Percentiles rank a stretch among this genome's conserved stretches.
Conservation (phyloP, 192 early-diverging fungal species). For the Coemansia sp. region DNA sequence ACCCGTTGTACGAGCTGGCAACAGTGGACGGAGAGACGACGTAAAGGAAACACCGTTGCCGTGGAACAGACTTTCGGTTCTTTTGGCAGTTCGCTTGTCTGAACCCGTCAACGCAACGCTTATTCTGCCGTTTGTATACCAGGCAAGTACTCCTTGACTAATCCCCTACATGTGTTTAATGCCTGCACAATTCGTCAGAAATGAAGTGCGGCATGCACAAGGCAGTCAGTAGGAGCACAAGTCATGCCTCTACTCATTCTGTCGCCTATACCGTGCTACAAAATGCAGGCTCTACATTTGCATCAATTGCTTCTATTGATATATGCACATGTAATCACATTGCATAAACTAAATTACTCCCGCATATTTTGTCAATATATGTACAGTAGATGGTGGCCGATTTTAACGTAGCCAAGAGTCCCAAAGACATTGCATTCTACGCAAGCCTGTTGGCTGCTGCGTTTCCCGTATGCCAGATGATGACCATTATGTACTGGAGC, state of each 20-base stretch:
- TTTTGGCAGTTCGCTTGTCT: constrained; percentile 48
- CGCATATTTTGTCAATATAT: constrained; percentile 15
- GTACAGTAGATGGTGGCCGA: constrained; percentile 61
- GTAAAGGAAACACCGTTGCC: constrained; percentile 50
- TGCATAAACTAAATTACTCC: neutral
- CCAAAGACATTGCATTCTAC: constrained; percentile 82
- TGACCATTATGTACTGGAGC: constrained; percentile 67
- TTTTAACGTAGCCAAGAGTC: constrained; percentile 67
- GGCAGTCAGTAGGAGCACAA: neutral
- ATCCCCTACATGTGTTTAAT: neutral
- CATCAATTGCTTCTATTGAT: neutral
- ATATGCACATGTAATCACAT: constrained; percentile 1
- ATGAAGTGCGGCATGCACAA: neutral
- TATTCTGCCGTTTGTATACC: constrained; percentile 84
- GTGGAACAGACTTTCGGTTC: constrained; percentile 30
- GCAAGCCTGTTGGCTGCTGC: constrained; percentile 55
- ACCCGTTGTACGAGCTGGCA: neutral
- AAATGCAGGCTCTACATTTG: neutral
- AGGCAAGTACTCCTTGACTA: constrained; percentile 27
- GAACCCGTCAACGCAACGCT: constrained; percentile 78
- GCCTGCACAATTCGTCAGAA: no score
- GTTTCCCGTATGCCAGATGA: constrained; percentile 56
- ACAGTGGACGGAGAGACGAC: neutral
- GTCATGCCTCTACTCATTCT: neutral
- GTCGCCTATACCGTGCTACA: no score